Evolutionary conservation across 768 basidiomycete species (phyloP).

Genomic region (Xerocomellus intermedius): DNA sequence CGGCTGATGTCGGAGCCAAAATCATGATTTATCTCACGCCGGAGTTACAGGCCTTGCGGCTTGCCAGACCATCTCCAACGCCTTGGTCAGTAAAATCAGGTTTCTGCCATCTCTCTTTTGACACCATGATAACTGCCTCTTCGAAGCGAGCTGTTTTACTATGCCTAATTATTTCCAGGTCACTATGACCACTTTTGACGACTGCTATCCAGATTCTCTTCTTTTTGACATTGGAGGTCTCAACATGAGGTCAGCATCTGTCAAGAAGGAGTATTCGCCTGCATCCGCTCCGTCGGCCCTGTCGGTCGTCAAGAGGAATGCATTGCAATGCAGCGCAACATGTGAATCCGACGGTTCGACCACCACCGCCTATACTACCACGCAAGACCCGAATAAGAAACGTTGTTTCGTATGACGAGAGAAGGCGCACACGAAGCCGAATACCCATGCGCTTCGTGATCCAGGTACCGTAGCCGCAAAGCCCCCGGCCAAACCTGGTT

Average conservation of each 20-base stretch:
- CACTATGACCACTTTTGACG: background rate
- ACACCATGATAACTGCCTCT: background rate
- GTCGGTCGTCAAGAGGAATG: background rate
- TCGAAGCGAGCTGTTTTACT: background rate
- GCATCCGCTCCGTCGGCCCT: background rate
- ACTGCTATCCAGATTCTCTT: background rate
- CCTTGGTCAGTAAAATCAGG: background rate
- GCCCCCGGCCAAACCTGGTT: background rate
- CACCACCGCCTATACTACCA: background rate
- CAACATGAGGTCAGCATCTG: too few species aligned
- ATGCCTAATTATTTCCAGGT: background rate
- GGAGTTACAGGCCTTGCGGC: background rate
- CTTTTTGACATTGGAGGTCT: too few species aligned
- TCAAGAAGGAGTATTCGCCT: background rate
- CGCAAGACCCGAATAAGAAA: background rate
- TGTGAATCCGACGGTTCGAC: background rate
- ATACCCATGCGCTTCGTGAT: background rate
- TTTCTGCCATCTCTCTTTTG: background rate
- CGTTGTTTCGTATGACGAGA: background rate
- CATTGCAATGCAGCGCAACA: too few species aligned
- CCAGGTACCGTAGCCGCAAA: background rate
- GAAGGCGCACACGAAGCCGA: background rate
- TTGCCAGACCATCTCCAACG: too few species aligned
- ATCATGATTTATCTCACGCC: constrained; percentile 4
- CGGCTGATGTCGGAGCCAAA: background rate